Conservation (phyloP, 2,329 filamentous ascomycete species). For the Ambrosiella xylebori region DNA sequence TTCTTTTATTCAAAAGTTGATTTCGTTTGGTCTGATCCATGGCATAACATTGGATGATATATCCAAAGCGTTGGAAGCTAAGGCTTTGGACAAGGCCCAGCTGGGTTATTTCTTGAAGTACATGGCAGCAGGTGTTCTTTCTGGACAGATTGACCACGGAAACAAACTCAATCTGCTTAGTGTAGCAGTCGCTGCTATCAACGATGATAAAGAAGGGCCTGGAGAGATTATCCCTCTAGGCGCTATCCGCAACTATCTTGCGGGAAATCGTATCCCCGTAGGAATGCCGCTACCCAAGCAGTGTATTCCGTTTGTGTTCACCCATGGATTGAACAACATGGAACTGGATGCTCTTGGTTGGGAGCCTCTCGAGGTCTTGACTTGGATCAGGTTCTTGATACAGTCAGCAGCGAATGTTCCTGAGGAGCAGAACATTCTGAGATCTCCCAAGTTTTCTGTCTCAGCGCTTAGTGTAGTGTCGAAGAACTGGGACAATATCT, state of each 20-base stretch:
- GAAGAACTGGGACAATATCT: conserved; percentile 59
- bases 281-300: conserved; percentile 63
- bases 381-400: conserved; percentile 74
- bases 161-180: conserved; percentile 57
- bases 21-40: conserved; percentile 71
- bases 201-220: conserved; percentile 37
- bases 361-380: conserved; percentile 66
- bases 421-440: conserved; percentile 52
- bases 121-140: conserved; percentile 54
- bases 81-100: conserved; percentile 63
- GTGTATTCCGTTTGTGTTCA: conserved; percentile 74
- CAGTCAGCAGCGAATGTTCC: conserved; percentile 42
- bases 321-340: conserved; percentile 44
- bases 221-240: conserved; percentile 63
- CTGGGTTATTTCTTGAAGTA: conserved; percentile 71
- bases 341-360: conserved; percentile 73
- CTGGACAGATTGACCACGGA: conserved; percentile 52
- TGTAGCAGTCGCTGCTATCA: conserved; percentile 58
- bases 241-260: conserved; percentile 58
- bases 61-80: conserved; percentile 62
- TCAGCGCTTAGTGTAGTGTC: conserved; percentile 66
- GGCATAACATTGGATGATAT: conserved; percentile 80
- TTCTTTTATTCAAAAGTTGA: conserved; percentile 64
- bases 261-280: conserved; percentile 61
- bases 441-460: conserved; percentile 54